phyloP scores from a whole-genome alignment of 2,329 filamentous ascomycete species.

The Diplodia corticola region DNA sequence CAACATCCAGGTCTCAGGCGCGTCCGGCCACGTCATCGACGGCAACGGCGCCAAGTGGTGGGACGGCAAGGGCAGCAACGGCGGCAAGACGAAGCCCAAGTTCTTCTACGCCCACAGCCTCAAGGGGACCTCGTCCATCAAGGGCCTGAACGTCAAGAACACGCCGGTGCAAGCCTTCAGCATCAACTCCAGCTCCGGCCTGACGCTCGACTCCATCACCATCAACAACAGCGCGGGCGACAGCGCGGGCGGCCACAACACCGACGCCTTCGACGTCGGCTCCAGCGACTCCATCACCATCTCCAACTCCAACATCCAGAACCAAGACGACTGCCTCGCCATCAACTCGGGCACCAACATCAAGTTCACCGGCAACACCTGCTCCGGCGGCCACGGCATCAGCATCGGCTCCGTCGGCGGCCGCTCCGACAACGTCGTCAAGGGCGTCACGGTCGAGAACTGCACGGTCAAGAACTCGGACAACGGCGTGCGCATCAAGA shows the following conservation, averaged over 20 bases:
- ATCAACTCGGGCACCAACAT: conserved; percentile 56
- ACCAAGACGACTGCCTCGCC: conserved; percentile 62
- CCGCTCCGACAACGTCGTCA: conserved; percentile 56
- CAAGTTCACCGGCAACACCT: conserved; percentile 43
- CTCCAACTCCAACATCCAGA: conserved; percentile 53
- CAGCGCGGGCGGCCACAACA: conserved; percentile 48
- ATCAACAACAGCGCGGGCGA: conserved; percentile 61
- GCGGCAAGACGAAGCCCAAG: conserved; percentile 48
- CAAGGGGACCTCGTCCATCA: conserved; percentile 51
- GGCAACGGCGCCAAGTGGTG: conserved; percentile 57
- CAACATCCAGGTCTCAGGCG: conserved; percentile 61
- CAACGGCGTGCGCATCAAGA: conserved; percentile 63
- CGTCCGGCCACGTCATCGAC: conserved; percentile 56
- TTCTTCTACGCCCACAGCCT: conserved; percentile 60
- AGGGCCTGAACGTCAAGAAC: conserved; percentile 49
- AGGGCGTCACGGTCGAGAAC: conserved; percentile 53
- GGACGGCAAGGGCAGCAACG: conserved; percentile 49
- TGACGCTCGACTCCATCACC: conserved; percentile 52
- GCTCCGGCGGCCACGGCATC: conserved; percentile 58
- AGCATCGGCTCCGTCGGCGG: conserved; percentile 62
- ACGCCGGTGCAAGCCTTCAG: conserved; percentile 55
- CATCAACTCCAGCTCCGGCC: conserved; percentile 46
- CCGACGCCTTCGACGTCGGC: conserved; percentile 60
- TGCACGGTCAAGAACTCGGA: conserved; percentile 53
- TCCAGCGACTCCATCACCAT: conserved; percentile 52